Evolutionary conservation across 1,284 basidiomycete species (phyloP).

Genomic region (Thelephora terrestris): DNA sequence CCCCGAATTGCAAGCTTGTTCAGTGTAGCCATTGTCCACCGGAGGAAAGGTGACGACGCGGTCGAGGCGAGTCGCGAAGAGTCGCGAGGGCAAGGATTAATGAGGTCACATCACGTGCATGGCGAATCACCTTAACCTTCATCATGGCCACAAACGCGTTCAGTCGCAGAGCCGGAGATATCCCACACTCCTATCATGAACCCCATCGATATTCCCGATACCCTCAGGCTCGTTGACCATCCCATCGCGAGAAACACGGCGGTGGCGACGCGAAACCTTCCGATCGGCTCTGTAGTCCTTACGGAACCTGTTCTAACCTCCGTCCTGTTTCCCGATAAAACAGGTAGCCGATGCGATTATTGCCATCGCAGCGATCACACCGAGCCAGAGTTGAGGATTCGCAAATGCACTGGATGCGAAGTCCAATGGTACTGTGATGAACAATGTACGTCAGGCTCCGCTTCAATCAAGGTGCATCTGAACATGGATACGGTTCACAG

Average conservation of each 20-base stretch:
- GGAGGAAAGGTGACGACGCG: background rate
- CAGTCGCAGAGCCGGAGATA: background rate
- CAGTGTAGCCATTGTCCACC: slow-evolving; percentile 63
- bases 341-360: background rate
- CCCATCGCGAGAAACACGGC: background rate
- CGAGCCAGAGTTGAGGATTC: background rate
- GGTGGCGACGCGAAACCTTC: background rate
- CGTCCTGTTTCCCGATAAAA: background rate
- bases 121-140: no score
- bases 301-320: background rate
- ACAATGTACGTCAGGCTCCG: background rate
- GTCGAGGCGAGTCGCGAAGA: background rate
- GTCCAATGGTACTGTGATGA: background rate
- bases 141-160: background rate
- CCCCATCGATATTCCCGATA: background rate
- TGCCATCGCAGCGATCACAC: background rate
- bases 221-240: background rate
- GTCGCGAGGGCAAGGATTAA: background rate
- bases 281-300: background rate
- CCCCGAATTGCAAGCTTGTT: slow-evolving; percentile 85
- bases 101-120: no score
- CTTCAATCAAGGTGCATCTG: background rate
- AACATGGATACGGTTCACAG: slow-evolving; percentile 23
- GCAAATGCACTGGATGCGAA: background rate
- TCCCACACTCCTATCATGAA: background rate